Base-by-base conservation (phyloP, 2,329 filamentous ascomycete species). In the Claviceps lovelessii region DNA sequence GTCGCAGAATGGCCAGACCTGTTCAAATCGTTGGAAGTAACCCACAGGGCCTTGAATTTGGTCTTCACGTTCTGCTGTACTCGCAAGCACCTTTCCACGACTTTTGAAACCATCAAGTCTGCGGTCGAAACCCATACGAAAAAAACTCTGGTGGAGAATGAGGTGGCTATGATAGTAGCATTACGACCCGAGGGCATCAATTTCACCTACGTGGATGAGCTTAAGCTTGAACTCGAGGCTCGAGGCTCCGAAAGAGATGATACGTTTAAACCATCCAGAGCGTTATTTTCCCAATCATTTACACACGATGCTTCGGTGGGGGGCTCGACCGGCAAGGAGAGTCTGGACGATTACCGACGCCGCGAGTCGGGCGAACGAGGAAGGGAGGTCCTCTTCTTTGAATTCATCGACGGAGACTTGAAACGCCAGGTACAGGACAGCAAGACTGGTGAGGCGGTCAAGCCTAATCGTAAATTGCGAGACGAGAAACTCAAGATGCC, bases 11-110 rank as follows among this genome's bases (percentile, higher is more conserved):
- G 91, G 90, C 90, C 90, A 0, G 76, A 80, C 1, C 74, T 78
- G 49, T 88, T 97, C 67, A 84, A 81, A 55, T 73, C 76, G 46
- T 76, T 97, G 9, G 82, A 85, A 31, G 83, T 84, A 66, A 86
- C 84, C 0, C 87, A 97, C 66, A 80, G 83, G 57, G 91, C 93
- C 1, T 72, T 98, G 57, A 98, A 95, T 62, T 72, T 97, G 1
- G 89, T 97, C 0, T 95, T 89, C 63, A 97, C 93, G 0, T 97
- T 98, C 65, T 95, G 89, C 72, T 93, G 84, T 65, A 91, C 91
- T 1, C 83, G 93, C 49, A 96, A 95, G 66, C 88, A 97, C 63
- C 77, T 97, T 33, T 84, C 88, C 0, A 97, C 93, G 0, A 96
- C 91, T 0, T 89, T 96, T 60, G 86, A 93, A 17, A 95, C 86